Evolutionary conservation across 73 alveolate genomes (phyloP), one percentile per base, ranked within the genome.

Genomic region (Symbiodinium natans): DNA sequence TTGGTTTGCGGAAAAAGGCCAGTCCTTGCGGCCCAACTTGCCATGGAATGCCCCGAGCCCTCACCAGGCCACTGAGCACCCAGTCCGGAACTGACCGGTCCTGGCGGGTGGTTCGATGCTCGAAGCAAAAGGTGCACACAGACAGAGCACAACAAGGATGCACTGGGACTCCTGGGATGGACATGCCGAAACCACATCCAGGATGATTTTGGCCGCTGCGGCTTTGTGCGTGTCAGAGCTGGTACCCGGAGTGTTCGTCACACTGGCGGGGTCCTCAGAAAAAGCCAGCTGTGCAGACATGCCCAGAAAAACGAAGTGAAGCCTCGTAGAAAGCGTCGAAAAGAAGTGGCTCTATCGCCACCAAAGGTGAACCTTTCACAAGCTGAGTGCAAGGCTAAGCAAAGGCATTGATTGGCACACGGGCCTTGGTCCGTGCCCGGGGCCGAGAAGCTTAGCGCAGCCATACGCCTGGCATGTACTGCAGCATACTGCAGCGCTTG

Each of bases 11-110:
- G 59, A 46, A 46, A 46, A 6, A 46, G 6, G 21, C 13, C 59
- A 46, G 68, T 90, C 97, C 97, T 90, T 90, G 97, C 23, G 97
- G 87, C 21, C 97, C 97, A 13, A 56, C 46, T 41, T 90, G 97
- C 97, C 97, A 90, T 5, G 97, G 97, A 1, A 56, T 56, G 39
- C 97, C 97, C 88, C 23, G 43, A n/a, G 97, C 97, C 88, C 41
- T 90, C 77, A 90, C 54, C 56, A 90, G 52, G 41, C 97, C 97
- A 46, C 52, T 90, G 88, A 90, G 42, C 25, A 71, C 88, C 97
- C 97, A 90, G 52, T 75, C 77, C 46, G 88, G 86, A 15, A 90
- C 97, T 3, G 46, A 25, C 29, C 97, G 97, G n/a, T 68, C 97
- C 97, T 88, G 68, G 34, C 17, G 3, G 31, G 4, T 0, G 13